phyloP scores from a whole-genome alignment of 768 basidiomycete genomes.

The Mycena maculata region DNA sequence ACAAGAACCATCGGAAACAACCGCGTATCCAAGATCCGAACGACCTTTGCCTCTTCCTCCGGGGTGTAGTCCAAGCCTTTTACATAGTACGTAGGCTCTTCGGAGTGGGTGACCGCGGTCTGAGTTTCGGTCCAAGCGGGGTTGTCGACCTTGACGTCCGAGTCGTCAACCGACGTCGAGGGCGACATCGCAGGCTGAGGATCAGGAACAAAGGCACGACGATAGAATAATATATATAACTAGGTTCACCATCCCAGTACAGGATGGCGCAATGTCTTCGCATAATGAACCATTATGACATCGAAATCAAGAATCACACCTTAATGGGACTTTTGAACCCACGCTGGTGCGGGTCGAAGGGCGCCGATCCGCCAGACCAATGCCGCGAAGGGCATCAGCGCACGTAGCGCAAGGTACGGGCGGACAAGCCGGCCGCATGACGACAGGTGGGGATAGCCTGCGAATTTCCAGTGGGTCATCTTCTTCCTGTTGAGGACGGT shows the following conservation, averaged over 20 bases:
- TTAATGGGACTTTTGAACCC: no score
- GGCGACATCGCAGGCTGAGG: neutral
- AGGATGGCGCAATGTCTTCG: constrained; percentile 30
- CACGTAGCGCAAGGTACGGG: no score
- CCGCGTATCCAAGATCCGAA: constrained; percentile 42
- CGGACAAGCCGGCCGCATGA: no score
- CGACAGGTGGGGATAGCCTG: no score
- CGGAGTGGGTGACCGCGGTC: neutral
- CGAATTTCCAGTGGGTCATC: no score
- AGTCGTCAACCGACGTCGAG: constrained; percentile 2
- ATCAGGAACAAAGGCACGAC: neutral
- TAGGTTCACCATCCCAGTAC: constrained; percentile 10
- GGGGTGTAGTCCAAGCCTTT: constrained; percentile 44
- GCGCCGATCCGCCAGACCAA: no score
- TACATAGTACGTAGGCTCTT: constrained; percentile 42
- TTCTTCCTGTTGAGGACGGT: no score
- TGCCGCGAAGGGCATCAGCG: no score
- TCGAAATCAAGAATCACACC: neutral
- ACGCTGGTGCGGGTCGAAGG: no score
- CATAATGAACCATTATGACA: constrained; percentile 5
- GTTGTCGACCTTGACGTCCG: neutral
- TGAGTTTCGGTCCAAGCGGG: constrained; percentile 24
- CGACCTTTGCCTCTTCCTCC: constrained; percentile 48
- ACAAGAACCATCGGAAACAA: constrained; percentile 48
- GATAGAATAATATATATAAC: neutral